Base-by-base conservation (phyloP, 805 yeast species). In the Metschnikowia kunwiensis region DNA sequence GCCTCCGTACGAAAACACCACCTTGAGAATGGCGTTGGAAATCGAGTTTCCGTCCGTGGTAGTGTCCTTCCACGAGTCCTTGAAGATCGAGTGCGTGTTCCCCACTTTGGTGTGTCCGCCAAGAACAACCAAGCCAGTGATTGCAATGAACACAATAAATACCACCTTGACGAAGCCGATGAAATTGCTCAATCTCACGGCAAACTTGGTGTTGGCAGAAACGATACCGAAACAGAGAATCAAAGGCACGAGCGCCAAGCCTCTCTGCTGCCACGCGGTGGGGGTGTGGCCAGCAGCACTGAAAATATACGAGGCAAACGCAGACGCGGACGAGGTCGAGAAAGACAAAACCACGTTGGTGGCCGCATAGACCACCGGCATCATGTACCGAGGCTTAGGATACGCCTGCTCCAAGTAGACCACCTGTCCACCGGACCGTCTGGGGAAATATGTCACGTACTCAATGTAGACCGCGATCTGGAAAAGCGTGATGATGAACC, bases 1-100 rank as follows among this genome's bases (percentile, higher is more conserved):
- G 24, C 75, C 75, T 34, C 70, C 61, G 39, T 63, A 70, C 1
- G 74, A 57, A 32, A 70, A 70, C 3, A 70, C 55, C 27, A 66
- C 72, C 58, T 49, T 65, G 43, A 71, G 63, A 51, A 70, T 68
- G 1, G 74, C 68, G 40, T 49, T 63, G 7, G 70, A 61, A 42
- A 70, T 69, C 9, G 63, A 54, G 47, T 70, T 65, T 9, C 72
- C 71, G 40, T 61, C 61, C 1, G 54, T 54, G 0, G 73, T 69
- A 2, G 75, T 59, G 1, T 73, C 68, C 20, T 49, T 47, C 60
- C 68, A 63, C 0, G 69, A 54, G 42, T 69, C 49, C 21, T 55
- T 49, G 46, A 69, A 69, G 26, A 60, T 58, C 1, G 44, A 46
- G n/a, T 47, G 54, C 9, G 67, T 62, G 32, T 63, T 40, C 17